These are phyloP conservation scores for Wickerhamiella vanderwaltii DNA, from an alignment of 805 yeast genomes.

Conservation along the genomic window DNA sequence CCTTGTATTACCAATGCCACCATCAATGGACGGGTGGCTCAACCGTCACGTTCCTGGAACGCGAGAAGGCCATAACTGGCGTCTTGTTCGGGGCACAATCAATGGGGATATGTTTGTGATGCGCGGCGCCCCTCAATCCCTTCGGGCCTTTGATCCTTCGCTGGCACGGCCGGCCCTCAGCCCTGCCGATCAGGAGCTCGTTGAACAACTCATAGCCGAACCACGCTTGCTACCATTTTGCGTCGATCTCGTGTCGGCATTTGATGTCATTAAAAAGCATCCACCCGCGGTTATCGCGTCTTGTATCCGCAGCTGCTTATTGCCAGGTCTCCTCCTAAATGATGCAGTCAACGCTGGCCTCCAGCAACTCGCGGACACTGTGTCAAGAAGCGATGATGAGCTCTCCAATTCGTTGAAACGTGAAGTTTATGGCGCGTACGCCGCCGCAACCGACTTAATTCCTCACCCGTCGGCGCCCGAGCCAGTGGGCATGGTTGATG, in stretches of 20 bases:
- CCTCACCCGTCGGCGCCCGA: slow-evolving; percentile 7
- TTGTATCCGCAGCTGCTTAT: slow-evolving; percentile 30
- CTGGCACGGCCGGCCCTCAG: slow-evolving; percentile 12
- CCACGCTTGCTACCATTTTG: slow-evolving; percentile 6
- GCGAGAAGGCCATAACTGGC: slow-evolving; percentile 24
- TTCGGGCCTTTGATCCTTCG: slow-evolving; percentile 28
- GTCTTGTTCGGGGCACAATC: slow-evolving; percentile 51
- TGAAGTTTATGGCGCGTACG: slow-evolving; percentile 32
- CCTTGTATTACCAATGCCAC: slow-evolving; percentile 8
- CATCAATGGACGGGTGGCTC: slow-evolving; percentile 45
- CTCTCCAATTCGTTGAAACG: slow-evolving; percentile 43
- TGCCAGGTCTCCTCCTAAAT: slow-evolving; percentile 60
- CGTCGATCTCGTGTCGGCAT: slow-evolving; percentile 3
- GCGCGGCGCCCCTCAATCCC: slow-evolving; percentile 40
- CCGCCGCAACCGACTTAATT: slow-evolving; percentile 27
- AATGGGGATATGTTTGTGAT: slow-evolving; percentile 55
- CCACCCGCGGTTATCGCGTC: slow-evolving; percentile 3
- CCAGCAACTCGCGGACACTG: slow-evolving; percentile 38
- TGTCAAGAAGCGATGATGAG: slow-evolving; percentile 38
- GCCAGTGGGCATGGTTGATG: slow-evolving; percentile 5
- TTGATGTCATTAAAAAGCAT: slow-evolving; percentile 1
- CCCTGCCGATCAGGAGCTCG: neutral
- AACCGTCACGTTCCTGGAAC: slow-evolving; percentile 30
- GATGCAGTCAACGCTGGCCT: slow-evolving; percentile 47
- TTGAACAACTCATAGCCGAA: neutral